A percentile compares a stretch with the other conserved stretches of the same genome.
Conservation (phyloP, 2,329 filamentous ascomycete species). For the Ascochyta fabae region DNA sequence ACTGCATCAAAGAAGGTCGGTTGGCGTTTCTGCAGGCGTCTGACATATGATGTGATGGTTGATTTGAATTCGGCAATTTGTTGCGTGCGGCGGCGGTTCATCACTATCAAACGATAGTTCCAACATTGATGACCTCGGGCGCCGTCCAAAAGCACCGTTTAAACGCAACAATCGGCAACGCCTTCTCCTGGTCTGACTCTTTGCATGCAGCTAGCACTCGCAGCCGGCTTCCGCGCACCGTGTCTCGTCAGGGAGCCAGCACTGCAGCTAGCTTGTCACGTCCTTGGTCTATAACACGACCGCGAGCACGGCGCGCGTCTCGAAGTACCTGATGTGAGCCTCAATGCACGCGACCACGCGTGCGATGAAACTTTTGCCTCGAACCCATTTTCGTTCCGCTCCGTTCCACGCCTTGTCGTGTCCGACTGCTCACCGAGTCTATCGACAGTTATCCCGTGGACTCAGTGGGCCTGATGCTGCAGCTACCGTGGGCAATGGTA, state of each 20-base stretch:
- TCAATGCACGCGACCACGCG: constrained; percentile 40
- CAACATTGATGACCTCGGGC: constrained; percentile 18
- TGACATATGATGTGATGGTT: constrained; percentile 28
- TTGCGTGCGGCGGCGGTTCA: constrained; percentile 35
- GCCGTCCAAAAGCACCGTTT: constrained; percentile 31
- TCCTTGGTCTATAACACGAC: constrained; percentile 35
- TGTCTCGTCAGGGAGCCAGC: constrained; percentile 20
- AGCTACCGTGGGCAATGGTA: constrained; percentile 11
- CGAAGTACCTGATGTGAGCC: constrained; percentile 32
- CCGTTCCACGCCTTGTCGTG: constrained; percentile 33
- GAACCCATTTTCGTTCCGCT: constrained; percentile 35
- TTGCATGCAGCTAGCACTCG: constrained; percentile 38
- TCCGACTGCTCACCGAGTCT: constrained; percentile 26
- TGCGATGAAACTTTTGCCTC: constrained; percentile 29
- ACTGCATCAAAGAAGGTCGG: constrained; percentile 21
- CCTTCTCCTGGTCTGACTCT: constrained; percentile 30
- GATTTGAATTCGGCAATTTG: constrained; percentile 25
- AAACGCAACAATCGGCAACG: constrained; percentile 32
- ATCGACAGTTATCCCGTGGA: constrained; percentile 28
- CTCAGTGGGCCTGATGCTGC: constrained; percentile 15
- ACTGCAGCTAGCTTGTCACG: constrained; percentile 28
- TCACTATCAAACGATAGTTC: constrained; percentile 28
- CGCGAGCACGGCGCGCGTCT: constrained; percentile 42
- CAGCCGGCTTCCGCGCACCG: constrained; percentile 37
- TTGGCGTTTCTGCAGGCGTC: constrained; percentile 32